These are phyloP conservation scores for Gilbertella persicaria DNA, from an alignment of 371 early-diverging fungal genomes.

Conservation along the genomic window DNA sequence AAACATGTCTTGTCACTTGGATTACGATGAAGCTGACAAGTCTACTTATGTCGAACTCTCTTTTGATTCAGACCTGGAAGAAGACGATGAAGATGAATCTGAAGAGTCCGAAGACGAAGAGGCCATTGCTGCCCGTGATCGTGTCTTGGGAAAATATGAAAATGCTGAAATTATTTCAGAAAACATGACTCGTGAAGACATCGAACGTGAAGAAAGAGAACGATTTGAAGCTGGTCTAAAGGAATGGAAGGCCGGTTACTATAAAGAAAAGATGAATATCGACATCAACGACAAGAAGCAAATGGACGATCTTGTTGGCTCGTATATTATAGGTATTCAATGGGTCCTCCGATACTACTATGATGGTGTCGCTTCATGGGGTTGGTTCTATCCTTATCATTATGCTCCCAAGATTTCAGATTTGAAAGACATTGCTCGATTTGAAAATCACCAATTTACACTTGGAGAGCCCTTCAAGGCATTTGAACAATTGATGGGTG, in stretches of 20 bases:
- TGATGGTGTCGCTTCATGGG: slow-evolving; percentile 95
- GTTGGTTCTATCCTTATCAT: slow-evolving; percentile 98
- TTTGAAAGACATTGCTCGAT: slow-evolving; percentile 56
- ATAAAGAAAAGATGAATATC: slow-evolving; percentile 73
- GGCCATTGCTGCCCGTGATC: slow-evolving; percentile 65
- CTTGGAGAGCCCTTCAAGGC: slow-evolving; percentile 91
- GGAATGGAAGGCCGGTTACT: slow-evolving; percentile 75
- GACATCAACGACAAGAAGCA: slow-evolving; percentile 48
- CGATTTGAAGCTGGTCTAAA: slow-evolving; percentile 55
- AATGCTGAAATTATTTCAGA: slow-evolving; percentile 64
- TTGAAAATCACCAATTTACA: slow-evolving; percentile 67
- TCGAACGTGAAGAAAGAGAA: slow-evolving; percentile 55
- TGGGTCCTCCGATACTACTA: slow-evolving; percentile 99
- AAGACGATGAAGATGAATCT: slow-evolving; percentile 46
- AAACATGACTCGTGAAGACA: slow-evolving; percentile 38
- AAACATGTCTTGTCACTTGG: slow-evolving; percentile 53
- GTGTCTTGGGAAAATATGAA: slow-evolving; percentile 69
- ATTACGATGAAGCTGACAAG: slow-evolving; percentile 39
- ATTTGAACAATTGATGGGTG: slow-evolving; percentile 98
- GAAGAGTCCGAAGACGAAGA: slow-evolving; percentile 58
- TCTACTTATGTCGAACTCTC: slow-evolving; percentile 54
- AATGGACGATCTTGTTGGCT: slow-evolving; percentile 65
- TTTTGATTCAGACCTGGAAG: slow-evolving; percentile 40
- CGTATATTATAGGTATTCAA: slow-evolving; percentile 92
- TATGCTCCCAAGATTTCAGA: slow-evolving; percentile 97